Evolutionary conservation across 768 basidiomycete genomes (phyloP).

Genomic region (Lactarius vividus): DNA sequence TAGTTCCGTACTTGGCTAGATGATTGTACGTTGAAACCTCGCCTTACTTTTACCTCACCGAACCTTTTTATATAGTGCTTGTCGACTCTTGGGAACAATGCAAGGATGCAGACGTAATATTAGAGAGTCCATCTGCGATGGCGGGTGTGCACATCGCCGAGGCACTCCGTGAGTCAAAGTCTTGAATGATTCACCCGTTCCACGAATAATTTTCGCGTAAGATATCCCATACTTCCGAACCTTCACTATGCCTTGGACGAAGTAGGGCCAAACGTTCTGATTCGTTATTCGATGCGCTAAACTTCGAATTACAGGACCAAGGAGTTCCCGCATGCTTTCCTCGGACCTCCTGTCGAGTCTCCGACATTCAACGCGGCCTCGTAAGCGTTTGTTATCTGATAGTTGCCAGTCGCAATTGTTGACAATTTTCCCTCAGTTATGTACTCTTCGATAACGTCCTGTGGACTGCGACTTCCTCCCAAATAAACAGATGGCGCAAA

Average conservation of each 20-base stretch:
- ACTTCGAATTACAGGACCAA: constrained; percentile 40
- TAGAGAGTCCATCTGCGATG: constrained; percentile 69
- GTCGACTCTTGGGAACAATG: constrained; percentile 61
- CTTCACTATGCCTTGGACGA: constrained; percentile 63
- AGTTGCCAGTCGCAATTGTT: background rate
- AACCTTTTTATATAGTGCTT: constrained; percentile 42
- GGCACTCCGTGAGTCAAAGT: constrained; percentile 45
- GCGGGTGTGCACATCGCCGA: constrained; percentile 73
- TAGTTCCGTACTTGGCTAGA: constrained; percentile 68
- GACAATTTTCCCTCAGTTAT: constrained; percentile 38
- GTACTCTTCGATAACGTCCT: constrained; percentile 65
- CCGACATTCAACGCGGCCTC: constrained; percentile 59
- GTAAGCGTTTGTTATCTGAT: constrained; percentile 35
- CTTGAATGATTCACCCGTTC: background rate
- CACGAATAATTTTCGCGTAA: constrained; percentile 24
- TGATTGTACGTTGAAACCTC: constrained; percentile 41
- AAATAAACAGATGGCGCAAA: constrained; percentile 65
- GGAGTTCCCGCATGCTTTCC: constrained; percentile 64
- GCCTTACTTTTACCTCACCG: background rate
- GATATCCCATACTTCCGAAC: constrained; percentile 65
- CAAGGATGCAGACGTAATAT: constrained; percentile 60
- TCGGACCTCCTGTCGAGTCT: constrained; percentile 60
- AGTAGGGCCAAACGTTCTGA: constrained; percentile 34
- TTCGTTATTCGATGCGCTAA: background rate
- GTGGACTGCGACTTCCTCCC: constrained; percentile 63